phyloP scores from a whole-genome alignment of 768 basidiomycete genomes.

The Leccinum truebloodii region DNA sequence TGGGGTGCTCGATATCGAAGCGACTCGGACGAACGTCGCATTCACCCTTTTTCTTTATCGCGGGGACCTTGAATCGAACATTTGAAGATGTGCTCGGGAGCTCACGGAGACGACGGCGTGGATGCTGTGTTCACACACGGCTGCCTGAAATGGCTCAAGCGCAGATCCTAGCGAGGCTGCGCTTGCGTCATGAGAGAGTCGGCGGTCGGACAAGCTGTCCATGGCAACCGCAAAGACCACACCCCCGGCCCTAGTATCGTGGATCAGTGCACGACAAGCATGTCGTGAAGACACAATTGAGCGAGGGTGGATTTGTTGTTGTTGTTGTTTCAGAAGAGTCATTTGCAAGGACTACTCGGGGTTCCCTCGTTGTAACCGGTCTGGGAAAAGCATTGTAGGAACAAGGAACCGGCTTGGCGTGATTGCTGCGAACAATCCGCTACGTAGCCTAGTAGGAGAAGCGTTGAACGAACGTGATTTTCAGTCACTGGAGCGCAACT shows the following conservation, averaged over 20 bases:
- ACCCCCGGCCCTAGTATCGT: background rate
- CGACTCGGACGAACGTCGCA: background rate
- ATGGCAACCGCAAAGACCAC: background rate
- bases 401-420: constrained; percentile 9
- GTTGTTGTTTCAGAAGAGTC: background rate
- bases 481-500: background rate
- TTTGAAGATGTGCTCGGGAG: background rate
- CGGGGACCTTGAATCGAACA: background rate
- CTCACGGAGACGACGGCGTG: background rate
- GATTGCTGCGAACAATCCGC: background rate
- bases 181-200: background rate
- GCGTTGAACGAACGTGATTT: constrained; percentile 1
- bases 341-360: background rate
- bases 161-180: background rate
- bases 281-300: background rate
- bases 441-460: constrained; percentile 2
- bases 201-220: constrained; percentile 1
- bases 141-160: background rate
- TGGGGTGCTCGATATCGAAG: background rate
- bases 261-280: background rate
- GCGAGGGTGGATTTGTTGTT: background rate
- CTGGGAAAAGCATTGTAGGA: constrained; percentile 1
- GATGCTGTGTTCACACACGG: background rate
- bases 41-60: background rate
- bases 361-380: background rate